Evolutionary conservation across 306 rosid genomes (phyloP).

Genomic region (Vigna mungo): DNA sequence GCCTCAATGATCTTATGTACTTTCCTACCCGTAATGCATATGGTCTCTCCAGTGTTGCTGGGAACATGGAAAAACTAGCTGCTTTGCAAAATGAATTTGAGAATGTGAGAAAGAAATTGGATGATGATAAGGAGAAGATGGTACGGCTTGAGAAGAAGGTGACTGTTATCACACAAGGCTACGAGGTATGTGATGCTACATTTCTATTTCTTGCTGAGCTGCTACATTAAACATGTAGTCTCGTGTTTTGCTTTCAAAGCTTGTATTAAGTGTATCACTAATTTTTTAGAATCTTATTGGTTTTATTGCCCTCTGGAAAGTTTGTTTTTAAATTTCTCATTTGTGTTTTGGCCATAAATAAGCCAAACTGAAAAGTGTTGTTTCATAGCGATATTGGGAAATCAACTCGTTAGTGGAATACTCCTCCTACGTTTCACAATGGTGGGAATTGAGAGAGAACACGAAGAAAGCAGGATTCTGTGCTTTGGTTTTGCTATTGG

Average conservation of each 20-base stretch:
- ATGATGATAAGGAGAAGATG: conserved; percentile 74
- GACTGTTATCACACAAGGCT: conserved; percentile 79
- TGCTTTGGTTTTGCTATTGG: too few species aligned
- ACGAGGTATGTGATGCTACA: conserved; percentile 71
- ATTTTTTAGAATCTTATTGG: too few species aligned
- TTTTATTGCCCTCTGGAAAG: too few species aligned
- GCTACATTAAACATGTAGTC: neutral
- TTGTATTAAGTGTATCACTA: neutral
- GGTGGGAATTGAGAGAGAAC: too few species aligned
- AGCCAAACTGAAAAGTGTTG: neutral
- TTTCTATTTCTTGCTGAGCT: neutral
- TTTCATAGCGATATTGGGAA: neutral
- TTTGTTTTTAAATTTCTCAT: too few species aligned
- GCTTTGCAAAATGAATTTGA: conserved; percentile 79
- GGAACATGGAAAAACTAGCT: conserved; percentile 76
- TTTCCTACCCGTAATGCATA: conserved; percentile 77
- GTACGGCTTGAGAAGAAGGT: conserved; percentile 77
- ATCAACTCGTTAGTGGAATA: neutral
- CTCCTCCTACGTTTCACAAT: neutral
- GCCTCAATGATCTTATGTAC: conserved; percentile 80
- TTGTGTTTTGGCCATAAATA: too few species aligned
- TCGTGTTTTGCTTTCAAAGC: neutral
- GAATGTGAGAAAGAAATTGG: conserved; percentile 64
- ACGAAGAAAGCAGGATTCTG: too few species aligned
- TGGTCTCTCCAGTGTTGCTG: conserved; percentile 85